Base-by-base conservation (phyloP, 345 rosid genomes). In the Adansonia digitata region DNA sequence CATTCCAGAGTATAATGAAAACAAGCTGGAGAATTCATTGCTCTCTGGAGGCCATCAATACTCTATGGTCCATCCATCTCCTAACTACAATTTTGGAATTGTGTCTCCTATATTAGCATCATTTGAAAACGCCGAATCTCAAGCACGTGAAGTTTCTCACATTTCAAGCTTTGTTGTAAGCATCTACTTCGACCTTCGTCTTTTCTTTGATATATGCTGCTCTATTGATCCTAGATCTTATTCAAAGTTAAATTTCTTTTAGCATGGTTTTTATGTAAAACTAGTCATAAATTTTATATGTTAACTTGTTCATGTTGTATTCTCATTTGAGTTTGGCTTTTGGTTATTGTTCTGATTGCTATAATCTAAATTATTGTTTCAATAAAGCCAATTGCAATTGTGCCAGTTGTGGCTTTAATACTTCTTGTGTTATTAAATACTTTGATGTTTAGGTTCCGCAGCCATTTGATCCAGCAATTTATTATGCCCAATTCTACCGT, bases 121-220 rank as follows among this genome's bases (percentile, higher is more conserved):
- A 53, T 86, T 86, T 81, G 98, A 89, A 78, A 94, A 81, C 78
- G 77, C 93, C 5, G 97, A 94, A 74, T 85, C 92, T 79, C 97
- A 91, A 84, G 82, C 85, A 79, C 91, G 86, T 71, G 97, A 92
- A 76, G 84, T 75, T 74, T 77, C 94, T 81, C 96, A 82, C 79
- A 81, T 94, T 78, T 89, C 94, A 79, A 81, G 85, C 84, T 94
- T 89, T 82, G 84, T 90, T 14, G 98, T 94, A 85, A 86, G 93
- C 40, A 74, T 74, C 74, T 18, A 69, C 68, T 31, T 20, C 26
- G 27, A 53, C 71, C 71, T 0, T 49, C n/a, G n/a, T 63, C 48
- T 56, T 20, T 63, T 51, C 26, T 74, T 40, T 59, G 11, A 66
- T 77, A 40, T 71, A 27, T 68, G 60, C 34, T 7, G 5, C 55